phyloP scores from a whole-genome alignment of 805 yeast species.

The Peterozyma toletana region DNA sequence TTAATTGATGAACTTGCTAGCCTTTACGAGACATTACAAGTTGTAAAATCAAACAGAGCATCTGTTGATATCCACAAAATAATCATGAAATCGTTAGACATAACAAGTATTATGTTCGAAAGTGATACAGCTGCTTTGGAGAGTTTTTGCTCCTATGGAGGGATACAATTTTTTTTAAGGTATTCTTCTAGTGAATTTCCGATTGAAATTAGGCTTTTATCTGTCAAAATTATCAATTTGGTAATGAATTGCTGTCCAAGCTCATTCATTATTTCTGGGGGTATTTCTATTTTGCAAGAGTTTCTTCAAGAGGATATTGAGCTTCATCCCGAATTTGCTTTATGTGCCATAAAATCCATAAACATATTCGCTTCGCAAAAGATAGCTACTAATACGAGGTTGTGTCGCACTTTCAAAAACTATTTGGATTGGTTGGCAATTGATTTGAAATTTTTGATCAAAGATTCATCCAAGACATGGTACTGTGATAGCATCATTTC shows the following conservation, averaged over 20 bases:
- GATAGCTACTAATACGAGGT: slow-evolving; percentile 28
- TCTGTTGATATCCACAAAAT: too few species aligned
- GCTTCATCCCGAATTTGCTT: slow-evolving; percentile 28
- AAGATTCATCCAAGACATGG: slow-evolving; percentile 7
- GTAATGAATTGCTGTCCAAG: neutral
- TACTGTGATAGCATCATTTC: slow-evolving; percentile 26
- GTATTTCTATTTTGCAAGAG: slow-evolving; percentile 29
- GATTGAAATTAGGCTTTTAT: neutral
- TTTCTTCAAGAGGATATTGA: slow-evolving; percentile 38
- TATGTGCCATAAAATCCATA: slow-evolving; percentile 31
- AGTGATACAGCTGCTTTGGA: slow-evolving; percentile 1
- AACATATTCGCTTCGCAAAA: slow-evolving; percentile 28
- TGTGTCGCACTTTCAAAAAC: slow-evolving; percentile 35
- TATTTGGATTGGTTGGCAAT: slow-evolving; percentile 25
- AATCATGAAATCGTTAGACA: neutral
- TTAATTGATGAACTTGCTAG: too few species aligned
- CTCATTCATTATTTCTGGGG: slow-evolving; percentile 35
- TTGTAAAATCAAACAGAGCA: too few species aligned
- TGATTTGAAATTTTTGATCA: slow-evolving; percentile 21
- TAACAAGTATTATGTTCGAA: slow-evolving; percentile 1
- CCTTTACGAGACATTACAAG: too few species aligned
- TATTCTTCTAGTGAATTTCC: slow-evolving; percentile 1
- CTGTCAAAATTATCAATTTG: slow-evolving; percentile 3
- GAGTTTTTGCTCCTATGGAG: slow-evolving; percentile 10
- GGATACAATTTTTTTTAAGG: slow-evolving; percentile 3